Conservation (phyloP, 805 yeast species). For the Saccharomycopsis sp. region DNA sequence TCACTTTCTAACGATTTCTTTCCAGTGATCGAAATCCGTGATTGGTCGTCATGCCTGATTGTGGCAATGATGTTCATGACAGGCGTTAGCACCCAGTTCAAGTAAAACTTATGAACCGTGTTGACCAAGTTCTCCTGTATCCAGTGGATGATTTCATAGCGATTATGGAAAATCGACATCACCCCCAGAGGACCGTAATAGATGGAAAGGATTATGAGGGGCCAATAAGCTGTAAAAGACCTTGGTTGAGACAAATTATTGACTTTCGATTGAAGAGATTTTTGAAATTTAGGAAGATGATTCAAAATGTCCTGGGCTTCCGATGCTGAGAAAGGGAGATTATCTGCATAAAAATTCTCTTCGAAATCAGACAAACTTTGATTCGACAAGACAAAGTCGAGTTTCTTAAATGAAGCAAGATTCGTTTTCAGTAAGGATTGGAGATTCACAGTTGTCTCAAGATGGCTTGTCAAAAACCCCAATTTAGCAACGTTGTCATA, state of each 20-base stretch:
- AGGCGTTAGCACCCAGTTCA: constrained; percentile 81
- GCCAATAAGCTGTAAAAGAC: constrained; percentile 79
- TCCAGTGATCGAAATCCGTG: constrained; percentile 67
- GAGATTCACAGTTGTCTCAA: too few species aligned
- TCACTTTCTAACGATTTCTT: constrained; percentile 74
- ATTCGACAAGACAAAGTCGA: too few species aligned
- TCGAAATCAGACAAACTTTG: too few species aligned
- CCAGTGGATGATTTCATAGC: constrained; percentile 49
- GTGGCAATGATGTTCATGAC: constrained; percentile 61
- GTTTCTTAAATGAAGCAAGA: too few species aligned
- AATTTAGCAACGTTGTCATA: constrained; percentile 28
- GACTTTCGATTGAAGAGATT: too few species aligned
- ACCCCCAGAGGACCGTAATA: constrained; percentile 48
- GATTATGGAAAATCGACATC: constrained; percentile 37
- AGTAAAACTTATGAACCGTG: constrained; percentile 57
- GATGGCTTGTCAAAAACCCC: too few species aligned
- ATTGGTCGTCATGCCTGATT: constrained; percentile 72
- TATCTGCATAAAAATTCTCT: too few species aligned
- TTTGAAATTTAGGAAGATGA: too few species aligned
- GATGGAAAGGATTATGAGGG: constrained; percentile 34
- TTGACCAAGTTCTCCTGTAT: constrained; percentile 48
- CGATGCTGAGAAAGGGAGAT: too few species aligned
- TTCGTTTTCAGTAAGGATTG: too few species aligned
- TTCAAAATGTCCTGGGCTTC: too few species aligned
- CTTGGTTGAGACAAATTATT: too few species aligned